Conservation (phyloP, 768 basidiomycete genomes). For the Termitomyces sp. region DNA sequence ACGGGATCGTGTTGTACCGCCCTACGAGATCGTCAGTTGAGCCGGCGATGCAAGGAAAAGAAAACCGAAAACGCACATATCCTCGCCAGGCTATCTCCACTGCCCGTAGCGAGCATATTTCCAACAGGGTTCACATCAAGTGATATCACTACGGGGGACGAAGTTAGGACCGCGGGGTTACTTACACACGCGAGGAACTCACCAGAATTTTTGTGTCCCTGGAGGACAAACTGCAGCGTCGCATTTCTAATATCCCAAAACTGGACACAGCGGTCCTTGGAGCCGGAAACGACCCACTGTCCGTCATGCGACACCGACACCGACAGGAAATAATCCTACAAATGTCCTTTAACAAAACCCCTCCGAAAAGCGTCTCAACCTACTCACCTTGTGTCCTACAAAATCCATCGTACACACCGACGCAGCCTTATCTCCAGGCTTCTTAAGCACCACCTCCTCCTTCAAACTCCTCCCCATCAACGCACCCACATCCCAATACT, state of each 20-base stretch:
- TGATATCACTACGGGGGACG: conserved; percentile 42
- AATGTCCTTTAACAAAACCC: too few species aligned
- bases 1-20: conserved; percentile 14
- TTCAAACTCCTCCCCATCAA: conserved; percentile 34
- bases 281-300: conserved; percentile 90
- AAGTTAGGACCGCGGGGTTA: conserved; percentile 23
- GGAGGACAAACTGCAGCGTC: conserved; percentile 89
- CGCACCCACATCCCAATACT: conserved; percentile 83
- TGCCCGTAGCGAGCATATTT: conserved; percentile 48
- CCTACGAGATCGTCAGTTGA: conserved; percentile 5
- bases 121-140: conserved; percentile 48
- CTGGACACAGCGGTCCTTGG: conserved; percentile 94
- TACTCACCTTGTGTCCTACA: conserved; percentile 90
- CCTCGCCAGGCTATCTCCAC: conserved; percentile 53
- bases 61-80: conserved; percentile 48
- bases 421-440: conserved; percentile 51
- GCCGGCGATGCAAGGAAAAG: conserved; percentile 17
- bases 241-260: conserved; percentile 82
- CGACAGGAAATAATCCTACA: conserved; percentile 54
- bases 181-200: too few species aligned
- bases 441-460: conserved; percentile 20
- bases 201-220: conserved; percentile 63
- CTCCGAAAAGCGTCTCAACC: too few species aligned
- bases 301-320: conserved; percentile 84
- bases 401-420: conserved; percentile 75